A percentile compares a stretch with the other conserved stretches of the same genome.
Conservation (phyloP, 306 rosid genomes). For the Abrus pulchellus region DNA sequence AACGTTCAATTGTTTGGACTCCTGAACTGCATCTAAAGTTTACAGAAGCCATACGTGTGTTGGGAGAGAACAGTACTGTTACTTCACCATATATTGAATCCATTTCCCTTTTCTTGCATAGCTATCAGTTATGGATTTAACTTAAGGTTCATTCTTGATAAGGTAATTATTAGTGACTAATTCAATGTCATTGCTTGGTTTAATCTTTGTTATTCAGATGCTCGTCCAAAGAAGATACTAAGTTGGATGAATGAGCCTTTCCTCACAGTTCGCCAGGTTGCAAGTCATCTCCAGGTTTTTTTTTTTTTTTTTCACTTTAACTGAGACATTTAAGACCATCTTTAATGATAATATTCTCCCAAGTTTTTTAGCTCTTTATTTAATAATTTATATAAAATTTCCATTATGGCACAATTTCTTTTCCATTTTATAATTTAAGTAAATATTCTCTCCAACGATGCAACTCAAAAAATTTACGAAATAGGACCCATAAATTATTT, state of each 20-base stretch:
- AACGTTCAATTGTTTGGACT: conserved; percentile 54
- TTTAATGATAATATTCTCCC: too few species aligned
- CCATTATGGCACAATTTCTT: too few species aligned
- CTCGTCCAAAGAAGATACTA: conserved; percentile 59
- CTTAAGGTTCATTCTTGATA: not conserved
- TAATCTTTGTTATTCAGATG: conserved; percentile 37
- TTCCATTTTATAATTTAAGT: too few species aligned
- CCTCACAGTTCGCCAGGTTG: conserved; percentile 61
- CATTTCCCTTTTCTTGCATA: not conserved
- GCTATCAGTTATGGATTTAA: not conserved
- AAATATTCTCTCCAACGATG: too few species aligned
- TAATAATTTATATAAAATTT: too few species aligned
- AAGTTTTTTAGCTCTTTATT: too few species aligned
- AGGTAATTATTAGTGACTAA: not conserved
- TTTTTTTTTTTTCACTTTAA: conserved; percentile 35
- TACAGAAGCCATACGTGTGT: conserved; percentile 44
- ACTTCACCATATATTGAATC: not conserved
- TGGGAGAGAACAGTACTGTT: conserved; percentile 58
- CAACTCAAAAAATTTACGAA: too few species aligned
- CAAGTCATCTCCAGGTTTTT: conserved; percentile 73
- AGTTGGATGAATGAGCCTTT: conserved; percentile 52
- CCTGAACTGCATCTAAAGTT: conserved; percentile 56
- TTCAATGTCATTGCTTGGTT: conserved; percentile 19
- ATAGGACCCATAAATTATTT: too few species aligned
- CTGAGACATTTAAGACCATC: not conserved